Evolutionary conservation across 23 red algal species (phyloP).

Genomic region (Gracilariopsis chorda): DNA sequence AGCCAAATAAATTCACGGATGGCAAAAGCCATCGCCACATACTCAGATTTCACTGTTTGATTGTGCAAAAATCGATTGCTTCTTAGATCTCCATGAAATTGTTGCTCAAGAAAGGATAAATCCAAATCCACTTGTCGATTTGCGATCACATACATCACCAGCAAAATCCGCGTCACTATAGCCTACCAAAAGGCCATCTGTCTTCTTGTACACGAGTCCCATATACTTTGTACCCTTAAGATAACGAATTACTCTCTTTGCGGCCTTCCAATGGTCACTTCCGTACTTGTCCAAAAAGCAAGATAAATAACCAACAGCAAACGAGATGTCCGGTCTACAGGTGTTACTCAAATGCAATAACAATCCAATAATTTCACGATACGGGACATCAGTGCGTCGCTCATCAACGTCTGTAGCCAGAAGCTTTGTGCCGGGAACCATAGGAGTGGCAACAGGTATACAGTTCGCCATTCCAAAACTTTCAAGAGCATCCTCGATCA

Average conservation of each 20-base stretch:
- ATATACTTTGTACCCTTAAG: background rate
- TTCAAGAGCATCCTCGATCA: background rate
- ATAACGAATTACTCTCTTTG: background rate
- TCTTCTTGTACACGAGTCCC: background rate
- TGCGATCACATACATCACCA: background rate
- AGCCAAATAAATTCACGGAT: background rate
- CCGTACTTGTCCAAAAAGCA: background rate
- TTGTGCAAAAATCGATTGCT: background rate
- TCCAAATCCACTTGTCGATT: background rate
- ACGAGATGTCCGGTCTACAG: background rate
- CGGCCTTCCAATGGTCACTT: background rate
- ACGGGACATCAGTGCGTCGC: background rate
- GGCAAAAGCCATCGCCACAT: background rate
- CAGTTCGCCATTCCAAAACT: background rate
- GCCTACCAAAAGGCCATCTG: background rate
- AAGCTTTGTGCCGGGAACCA: background rate
- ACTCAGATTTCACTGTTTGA: conserved; percentile 21
- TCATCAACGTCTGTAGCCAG: background rate
- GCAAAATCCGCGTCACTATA: conserved; percentile 5
- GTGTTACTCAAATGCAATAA: background rate
- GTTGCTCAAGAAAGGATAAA: background rate
- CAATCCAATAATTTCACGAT: background rate
- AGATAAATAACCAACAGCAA: background rate
- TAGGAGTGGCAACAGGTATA: background rate
- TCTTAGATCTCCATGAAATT: background rate